A percentile compares a stretch with the other conserved stretches of the same genome.
These are phyloP conservation scores for Cicer cuneatum DNA, from an alignment of 306 rosid species.

Conservation along the genomic window DNA sequence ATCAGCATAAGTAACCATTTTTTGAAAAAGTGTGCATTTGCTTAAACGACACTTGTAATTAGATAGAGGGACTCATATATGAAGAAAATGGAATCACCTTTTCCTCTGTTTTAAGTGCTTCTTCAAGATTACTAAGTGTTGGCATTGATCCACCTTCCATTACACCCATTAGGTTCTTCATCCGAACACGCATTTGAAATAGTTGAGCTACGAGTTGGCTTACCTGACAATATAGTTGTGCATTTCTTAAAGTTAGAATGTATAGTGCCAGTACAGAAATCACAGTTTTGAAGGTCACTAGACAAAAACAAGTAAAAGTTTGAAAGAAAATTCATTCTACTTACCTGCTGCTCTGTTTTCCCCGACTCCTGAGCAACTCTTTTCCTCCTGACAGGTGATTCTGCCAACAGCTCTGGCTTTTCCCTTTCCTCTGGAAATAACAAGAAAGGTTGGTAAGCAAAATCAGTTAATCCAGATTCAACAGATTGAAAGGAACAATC, in stretches of 20 bases:
- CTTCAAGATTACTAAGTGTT: constrained; percentile 83
- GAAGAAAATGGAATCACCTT: constrained; percentile 61
- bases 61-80: background rate
- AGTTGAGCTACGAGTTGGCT: constrained; percentile 91
- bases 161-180: constrained; percentile 91
- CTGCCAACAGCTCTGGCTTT: constrained; percentile 92
- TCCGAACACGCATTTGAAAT: constrained; percentile 95
- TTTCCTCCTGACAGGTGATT: constrained; percentile 87
- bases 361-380: constrained; percentile 91
- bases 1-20: no score
- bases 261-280: constrained; percentile 24
- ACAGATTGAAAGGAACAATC: background rate
- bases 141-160: constrained; percentile 94
- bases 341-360: constrained; percentile 95
- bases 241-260: constrained; percentile 36
- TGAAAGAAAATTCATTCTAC: constrained; percentile 34
- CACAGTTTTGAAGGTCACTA: constrained; percentile 15
- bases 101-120: constrained; percentile 84
- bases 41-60: no score
- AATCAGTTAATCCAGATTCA: constrained; percentile 21
- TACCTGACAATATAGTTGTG: constrained; percentile 60
- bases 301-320: constrained; percentile 1
- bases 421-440: constrained; percentile 87
- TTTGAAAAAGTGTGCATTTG: no score
- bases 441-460: constrained; percentile 36